Conservation (phyloP, 2,329 filamentous ascomycete species). For the Colletotrichum caudatum region DNA sequence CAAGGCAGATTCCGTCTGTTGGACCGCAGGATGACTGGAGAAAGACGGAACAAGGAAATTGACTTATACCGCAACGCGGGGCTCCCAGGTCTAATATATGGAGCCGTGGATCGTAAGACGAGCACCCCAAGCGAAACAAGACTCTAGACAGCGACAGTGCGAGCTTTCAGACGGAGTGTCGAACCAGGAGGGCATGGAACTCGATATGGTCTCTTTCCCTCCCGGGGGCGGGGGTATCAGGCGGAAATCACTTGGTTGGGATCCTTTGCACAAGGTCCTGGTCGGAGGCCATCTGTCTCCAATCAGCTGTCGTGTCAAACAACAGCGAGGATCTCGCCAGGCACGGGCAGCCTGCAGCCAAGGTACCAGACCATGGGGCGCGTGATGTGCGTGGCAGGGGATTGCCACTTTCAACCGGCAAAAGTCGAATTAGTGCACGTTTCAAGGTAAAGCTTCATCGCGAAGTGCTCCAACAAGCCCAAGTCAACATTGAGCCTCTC, state of each 20-base stretch:
- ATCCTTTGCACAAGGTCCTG: slow-evolving; percentile 32
- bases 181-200: slow-evolving; percentile 22
- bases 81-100: slow-evolving; percentile 38
- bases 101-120: slow-evolving; percentile 28
- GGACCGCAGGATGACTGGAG: slow-evolving; percentile 23
- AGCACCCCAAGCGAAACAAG: slow-evolving; percentile 23
- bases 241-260: slow-evolving; percentile 33
- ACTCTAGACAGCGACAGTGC: slow-evolving; percentile 16
- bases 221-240: slow-evolving; percentile 4
- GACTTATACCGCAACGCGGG: slow-evolving; percentile 19
- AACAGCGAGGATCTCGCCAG: slow-evolving; percentile 15
- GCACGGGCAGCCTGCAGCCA: slow-evolving; percentile 29
- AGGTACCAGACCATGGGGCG: slow-evolving; percentile 20
- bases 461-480: slow-evolving; percentile 19
- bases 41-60: neutral
- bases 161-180: slow-evolving; percentile 22
- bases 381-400: slow-evolving; percentile 22
- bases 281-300: slow-evolving; percentile 21
- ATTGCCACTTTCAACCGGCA: slow-evolving; percentile 33
- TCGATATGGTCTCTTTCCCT: slow-evolving; percentile 14
- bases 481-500: slow-evolving; percentile 17
- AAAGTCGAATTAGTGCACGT: slow-evolving; percentile 32
- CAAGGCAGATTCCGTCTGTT: slow-evolving; percentile 26
- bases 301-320: slow-evolving; percentile 29
- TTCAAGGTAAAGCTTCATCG: slow-evolving; percentile 38